Evolutionary conservation across 805 yeast species (phyloP).

Genomic region (Ascoidea tarda): DNA sequence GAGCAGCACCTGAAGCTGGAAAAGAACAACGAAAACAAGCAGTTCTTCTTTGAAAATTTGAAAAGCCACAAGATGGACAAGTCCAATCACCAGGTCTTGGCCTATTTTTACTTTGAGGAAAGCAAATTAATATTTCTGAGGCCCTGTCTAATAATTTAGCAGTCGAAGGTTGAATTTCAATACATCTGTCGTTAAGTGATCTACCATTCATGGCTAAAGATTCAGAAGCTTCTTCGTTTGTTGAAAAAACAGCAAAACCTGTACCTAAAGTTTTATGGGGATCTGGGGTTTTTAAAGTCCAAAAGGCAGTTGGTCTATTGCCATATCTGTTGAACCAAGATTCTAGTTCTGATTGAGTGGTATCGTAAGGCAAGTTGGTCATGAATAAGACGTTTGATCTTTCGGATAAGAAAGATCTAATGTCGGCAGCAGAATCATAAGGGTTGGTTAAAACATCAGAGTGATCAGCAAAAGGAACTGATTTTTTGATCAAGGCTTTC

Average conservation of each 20-base stretch:
- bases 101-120: slow-evolving; percentile 69
- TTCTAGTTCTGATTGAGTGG: slow-evolving; percentile 83
- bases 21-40: slow-evolving; percentile 89
- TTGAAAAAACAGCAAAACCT: slow-evolving; percentile 76
- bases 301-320: slow-evolving; percentile 74
- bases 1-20: slow-evolving; percentile 66
- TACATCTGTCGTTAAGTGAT: slow-evolving; percentile 48
- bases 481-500: slow-evolving; percentile 30
- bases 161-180: slow-evolving; percentile 84
- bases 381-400: slow-evolving; percentile 67
- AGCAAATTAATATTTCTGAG: slow-evolving; percentile 66
- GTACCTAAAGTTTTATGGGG: slow-evolving; percentile 37
- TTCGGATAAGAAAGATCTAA: slow-evolving; percentile 51
- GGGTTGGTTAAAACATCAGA: slow-evolving; percentile 53
- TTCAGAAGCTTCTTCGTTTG: slow-evolving; percentile 79
- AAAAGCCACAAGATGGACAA: slow-evolving; percentile 93
- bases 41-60: slow-evolving; percentile 86
- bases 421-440: slow-evolving; percentile 64
- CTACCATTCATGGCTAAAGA: slow-evolving; percentile 72
- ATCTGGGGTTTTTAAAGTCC: slow-evolving; percentile 66
- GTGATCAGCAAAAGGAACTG: slow-evolving; percentile 33
- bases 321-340: slow-evolving; percentile 85
- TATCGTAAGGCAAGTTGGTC: slow-evolving; percentile 71
- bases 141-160: slow-evolving; percentile 68
- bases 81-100: slow-evolving; percentile 98